Evolutionary conservation across 306 rosid species (phyloP).

Genomic region (Pterocarpus macrocarpus): DNA sequence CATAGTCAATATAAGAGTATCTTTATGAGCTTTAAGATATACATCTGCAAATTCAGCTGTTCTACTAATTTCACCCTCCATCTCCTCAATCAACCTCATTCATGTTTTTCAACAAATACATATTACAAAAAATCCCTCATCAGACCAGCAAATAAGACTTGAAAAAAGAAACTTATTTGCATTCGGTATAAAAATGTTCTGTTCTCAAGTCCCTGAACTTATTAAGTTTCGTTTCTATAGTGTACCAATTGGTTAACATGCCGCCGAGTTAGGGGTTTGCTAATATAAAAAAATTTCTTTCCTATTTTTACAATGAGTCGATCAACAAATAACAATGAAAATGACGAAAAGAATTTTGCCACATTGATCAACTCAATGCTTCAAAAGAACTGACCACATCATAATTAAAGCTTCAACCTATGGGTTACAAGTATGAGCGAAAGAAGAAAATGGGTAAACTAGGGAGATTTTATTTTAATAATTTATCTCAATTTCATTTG

Average conservation of each 20-base stretch:
- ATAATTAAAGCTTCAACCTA: slow-evolving; percentile 4
- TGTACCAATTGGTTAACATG: too few relatives aligned
- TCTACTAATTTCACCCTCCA: slow-evolving; percentile 67
- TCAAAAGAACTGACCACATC: slow-evolving; percentile 42
- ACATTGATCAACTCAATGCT: slow-evolving; percentile 61
- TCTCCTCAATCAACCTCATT: slow-evolving; percentile 63
- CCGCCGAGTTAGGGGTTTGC: too few relatives aligned
- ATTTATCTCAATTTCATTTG: slow-evolving; percentile 28
- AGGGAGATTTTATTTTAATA: neutral
- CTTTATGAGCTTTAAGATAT: slow-evolving; percentile 21
- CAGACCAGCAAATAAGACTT: neutral
- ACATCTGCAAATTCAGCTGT: slow-evolving; percentile 66
- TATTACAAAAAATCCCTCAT: slow-evolving; percentile 38
- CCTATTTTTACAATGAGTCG: neutral
- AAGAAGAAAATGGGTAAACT: slow-evolving; percentile 20
- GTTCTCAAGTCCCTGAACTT: too few relatives aligned
- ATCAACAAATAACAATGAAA: neutral
- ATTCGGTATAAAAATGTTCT: neutral
- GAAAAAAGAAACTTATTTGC: neutral
- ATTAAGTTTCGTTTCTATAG: too few relatives aligned
- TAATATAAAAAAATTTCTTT: neutral
- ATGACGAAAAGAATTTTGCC: slow-evolving; percentile 18
- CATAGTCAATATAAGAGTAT: slow-evolving; percentile 64
- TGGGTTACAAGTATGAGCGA: slow-evolving; percentile 25
- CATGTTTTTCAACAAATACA: slow-evolving; percentile 78